phyloP scores from a whole-genome alignment of 2,329 filamentous ascomycete genomes.

The Ceratocystis diversiconidia region DNA sequence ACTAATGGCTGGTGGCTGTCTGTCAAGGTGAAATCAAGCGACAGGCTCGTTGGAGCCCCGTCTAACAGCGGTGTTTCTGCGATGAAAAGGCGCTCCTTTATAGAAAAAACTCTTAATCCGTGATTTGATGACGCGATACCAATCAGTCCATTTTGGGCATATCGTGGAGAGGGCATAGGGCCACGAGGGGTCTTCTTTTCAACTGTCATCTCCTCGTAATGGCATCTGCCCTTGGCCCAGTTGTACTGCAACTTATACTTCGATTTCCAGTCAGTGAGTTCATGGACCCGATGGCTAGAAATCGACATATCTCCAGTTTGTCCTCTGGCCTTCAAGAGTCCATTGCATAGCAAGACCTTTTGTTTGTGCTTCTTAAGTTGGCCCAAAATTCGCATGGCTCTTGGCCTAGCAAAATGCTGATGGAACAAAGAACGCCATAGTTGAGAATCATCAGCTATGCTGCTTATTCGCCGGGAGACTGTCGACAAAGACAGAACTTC shows the following conservation, averaged over 20 bases:
- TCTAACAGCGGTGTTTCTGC: not conserved
- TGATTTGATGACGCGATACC: not conserved
- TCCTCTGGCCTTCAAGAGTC: not conserved
- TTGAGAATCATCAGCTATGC: slow-evolving; percentile 65
- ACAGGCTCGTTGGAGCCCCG: not conserved
- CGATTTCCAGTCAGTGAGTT: slow-evolving; percentile 56
- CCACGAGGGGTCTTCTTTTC: not conserved
- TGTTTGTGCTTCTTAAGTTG: not conserved
- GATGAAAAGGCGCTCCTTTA: not conserved
- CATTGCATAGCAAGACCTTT: too few species aligned
- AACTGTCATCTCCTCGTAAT: not conserved
- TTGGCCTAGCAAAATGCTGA: not conserved
- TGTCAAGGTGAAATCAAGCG: not conserved
- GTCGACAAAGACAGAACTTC: slow-evolving; percentile 49
- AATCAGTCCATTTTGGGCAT: not conserved
- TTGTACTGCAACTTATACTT: slow-evolving; percentile 84
- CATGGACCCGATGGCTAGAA: not conserved
- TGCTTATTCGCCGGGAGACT: slow-evolving; percentile 61
- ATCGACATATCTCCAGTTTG: not conserved
- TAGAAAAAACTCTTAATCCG: not conserved
- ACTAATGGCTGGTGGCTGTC: not conserved
- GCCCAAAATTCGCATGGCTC: not conserved
- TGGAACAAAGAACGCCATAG: slow-evolving; percentile 76
- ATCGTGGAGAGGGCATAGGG: not conserved
- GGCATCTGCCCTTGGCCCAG: slow-evolving; percentile 69